These are phyloP conservation scores for Trichoderma parareesei DNA, from an alignment of 495 filamentous ascomycete genomes.

Conservation along the genomic window DNA sequence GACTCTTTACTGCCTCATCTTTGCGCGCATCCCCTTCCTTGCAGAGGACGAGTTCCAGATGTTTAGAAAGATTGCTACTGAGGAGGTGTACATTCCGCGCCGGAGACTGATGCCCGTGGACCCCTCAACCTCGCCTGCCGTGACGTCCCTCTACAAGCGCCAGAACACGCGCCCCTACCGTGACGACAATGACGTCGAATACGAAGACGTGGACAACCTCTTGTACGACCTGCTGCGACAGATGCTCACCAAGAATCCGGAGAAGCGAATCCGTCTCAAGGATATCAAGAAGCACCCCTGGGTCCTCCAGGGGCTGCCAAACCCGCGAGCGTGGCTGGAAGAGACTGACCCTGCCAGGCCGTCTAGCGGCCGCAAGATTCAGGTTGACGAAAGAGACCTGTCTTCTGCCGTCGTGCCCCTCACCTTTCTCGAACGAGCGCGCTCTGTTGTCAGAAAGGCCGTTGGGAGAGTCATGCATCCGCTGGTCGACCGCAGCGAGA, in stretches of 20 bases:
- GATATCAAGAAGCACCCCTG: slow-evolving; percentile 97
- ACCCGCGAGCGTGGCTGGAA: slow-evolving; percentile 76
- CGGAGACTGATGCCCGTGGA: slow-evolving; percentile 73
- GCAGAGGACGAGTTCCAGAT: slow-evolving; percentile 85
- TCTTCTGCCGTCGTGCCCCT: slow-evolving; percentile 84
- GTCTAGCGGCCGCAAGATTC: slow-evolving; percentile 80
- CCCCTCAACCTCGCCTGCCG: slow-evolving; percentile 40
- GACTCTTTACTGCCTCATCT: slow-evolving; percentile 92
- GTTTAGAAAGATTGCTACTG: slow-evolving; percentile 82
- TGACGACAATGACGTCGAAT: slow-evolving; percentile 61
- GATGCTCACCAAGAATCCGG: slow-evolving; percentile 81
- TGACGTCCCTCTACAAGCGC: slow-evolving; percentile 47
- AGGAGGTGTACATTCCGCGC: slow-evolving; percentile 79
- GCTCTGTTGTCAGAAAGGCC: slow-evolving; percentile 59
- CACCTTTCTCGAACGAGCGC: slow-evolving; percentile 70
- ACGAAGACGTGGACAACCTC: slow-evolving; percentile 78
- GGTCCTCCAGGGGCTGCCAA: slow-evolving; percentile 72
- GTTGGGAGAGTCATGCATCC: slow-evolving; percentile 52
- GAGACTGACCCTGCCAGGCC: slow-evolving; percentile 81
- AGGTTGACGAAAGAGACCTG: slow-evolving; percentile 85
- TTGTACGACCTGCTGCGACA: slow-evolving; percentile 72
- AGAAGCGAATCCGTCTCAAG: slow-evolving; percentile 75
- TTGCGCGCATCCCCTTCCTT: slow-evolving; percentile 85
- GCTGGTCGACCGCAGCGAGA: slow-evolving; percentile 46
- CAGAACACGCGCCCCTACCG: slow-evolving; percentile 40